Base-by-base conservation (phyloP, 768 basidiomycete species). In the Auricularia cornea region DNA sequence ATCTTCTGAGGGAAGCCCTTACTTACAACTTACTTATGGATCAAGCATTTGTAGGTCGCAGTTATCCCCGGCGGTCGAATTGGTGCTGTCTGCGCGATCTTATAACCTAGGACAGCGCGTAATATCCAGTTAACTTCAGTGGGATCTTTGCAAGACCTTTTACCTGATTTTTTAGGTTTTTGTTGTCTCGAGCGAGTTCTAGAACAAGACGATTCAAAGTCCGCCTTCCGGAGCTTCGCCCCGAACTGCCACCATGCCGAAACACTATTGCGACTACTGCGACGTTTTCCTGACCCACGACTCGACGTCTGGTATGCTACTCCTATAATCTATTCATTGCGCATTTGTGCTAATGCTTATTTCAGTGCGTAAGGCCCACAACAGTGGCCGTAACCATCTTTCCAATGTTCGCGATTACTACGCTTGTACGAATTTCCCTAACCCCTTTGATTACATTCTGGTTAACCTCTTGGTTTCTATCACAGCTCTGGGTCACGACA, bases 331-430 rank as follows among this genome's bases (percentile, higher is more conserved):
- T 26, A 23, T 33, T 31, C 57, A 33, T 35, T 33, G 32, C 8
- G 61, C 16, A 33, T 64, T 26, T 62, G 4, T 67, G 35, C 56
- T 26, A 56, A 57, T 60, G 66, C 64, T 57, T 70, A n/a, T n/a
- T n/a, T n/a, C n/a, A 96, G 95, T 97, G 38, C 90, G 97, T 66
- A 97, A 98, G 77, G 97, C 97, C 60, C 97, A 99, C 75, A 98
- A 99, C 77, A 92, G 89, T 63, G 97, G 97, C 68, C 83, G 96
- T 63, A 99, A 99, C 76, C 97, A 99, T 73, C 83, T 98, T 41
- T 82, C 92, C 41, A 99, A 99, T 73, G 96, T 99, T 63, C 80
- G 93, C 64, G 96, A 98, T 70, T 99, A 98, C 74, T 99, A 97
- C 77, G 92, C 94, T 14, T 94, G 94, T 94, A 66, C 63, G 88